Evolutionary conservation across 441 rosid species (phyloP).

Genomic region (Euphorbia schlechtendalii): DNA sequence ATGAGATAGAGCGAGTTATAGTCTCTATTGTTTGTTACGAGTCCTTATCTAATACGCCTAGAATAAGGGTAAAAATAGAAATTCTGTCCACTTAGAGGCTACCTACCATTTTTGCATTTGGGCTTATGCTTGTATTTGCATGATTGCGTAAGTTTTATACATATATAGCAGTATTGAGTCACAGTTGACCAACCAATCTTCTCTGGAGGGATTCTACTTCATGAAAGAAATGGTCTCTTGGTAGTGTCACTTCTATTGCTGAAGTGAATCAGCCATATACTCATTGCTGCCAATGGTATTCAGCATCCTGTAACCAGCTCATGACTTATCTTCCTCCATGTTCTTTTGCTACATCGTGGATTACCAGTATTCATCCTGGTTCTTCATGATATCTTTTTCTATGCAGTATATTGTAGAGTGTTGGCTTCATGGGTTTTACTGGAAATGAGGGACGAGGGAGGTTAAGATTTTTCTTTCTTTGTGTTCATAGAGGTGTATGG

Average conservation of each 20-base stretch:
- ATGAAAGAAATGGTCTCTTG: not conserved
- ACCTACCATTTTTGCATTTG: not conserved
- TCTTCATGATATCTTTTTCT: not conserved
- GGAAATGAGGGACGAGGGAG: not conserved
- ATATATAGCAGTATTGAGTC: not conserved
- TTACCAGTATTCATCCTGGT: not conserved
- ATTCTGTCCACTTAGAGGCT: not conserved
- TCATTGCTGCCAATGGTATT: not conserved
- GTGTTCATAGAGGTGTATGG: not conserved
- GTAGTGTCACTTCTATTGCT: not conserved
- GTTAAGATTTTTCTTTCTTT: not conserved
- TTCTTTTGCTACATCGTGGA: slow-evolving; percentile 1
- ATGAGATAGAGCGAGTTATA: not conserved
- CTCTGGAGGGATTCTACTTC: not conserved
- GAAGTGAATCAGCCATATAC: not conserved
- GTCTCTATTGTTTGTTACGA: not conserved
- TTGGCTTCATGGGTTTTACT: not conserved
- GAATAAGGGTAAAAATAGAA: not conserved
- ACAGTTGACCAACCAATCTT: not conserved
- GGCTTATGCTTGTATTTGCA: not conserved
- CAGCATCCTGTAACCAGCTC: not conserved
- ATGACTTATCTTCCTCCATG: not conserved
- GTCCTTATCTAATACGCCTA: not conserved
- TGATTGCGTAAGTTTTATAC: not conserved
- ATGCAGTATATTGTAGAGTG: not conserved